phyloP scores from a whole-genome alignment of 345 rosid species.

The Eucalyptus pumila region DNA sequence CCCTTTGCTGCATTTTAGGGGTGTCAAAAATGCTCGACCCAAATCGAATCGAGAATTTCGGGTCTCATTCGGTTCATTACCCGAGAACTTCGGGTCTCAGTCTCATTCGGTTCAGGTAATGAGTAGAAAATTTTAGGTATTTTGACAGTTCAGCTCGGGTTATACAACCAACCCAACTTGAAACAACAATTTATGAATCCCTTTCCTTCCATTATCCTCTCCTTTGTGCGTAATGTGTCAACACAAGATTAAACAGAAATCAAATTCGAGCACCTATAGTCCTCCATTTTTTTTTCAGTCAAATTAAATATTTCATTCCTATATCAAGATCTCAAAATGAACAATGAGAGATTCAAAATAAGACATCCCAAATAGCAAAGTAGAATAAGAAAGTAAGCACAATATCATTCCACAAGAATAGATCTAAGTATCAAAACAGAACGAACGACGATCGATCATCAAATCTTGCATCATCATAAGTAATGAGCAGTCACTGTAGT shows the following conservation, averaged over 20 bases:
- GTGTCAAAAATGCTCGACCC: background rate
- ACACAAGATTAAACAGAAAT: background rate
- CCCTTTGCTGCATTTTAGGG: background rate
- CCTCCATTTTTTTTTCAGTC: background rate
- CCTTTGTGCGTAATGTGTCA: background rate
- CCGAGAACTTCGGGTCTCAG: background rate
- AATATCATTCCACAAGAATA: too few relatives aligned
- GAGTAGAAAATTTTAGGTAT: background rate
- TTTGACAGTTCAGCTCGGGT: background rate
- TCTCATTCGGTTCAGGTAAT: background rate
- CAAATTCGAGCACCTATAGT: background rate
- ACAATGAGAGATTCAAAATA: background rate
- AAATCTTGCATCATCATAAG: background rate
- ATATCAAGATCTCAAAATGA: background rate
- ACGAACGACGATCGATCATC: fast-evolving
- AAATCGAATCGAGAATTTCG: background rate
- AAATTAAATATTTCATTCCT: too few relatives aligned
- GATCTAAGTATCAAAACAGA: background rate
- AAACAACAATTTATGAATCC: background rate
- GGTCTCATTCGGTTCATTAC: background rate
- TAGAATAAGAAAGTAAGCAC: too few relatives aligned
- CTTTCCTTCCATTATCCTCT: background rate
- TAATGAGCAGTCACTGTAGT: background rate
- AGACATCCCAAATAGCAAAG: too few relatives aligned
- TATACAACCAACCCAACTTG: background rate